Base-by-base conservation (phyloP, 2,329 filamentous ascomycete genomes). In the Tolypocladium capitatum region DNA sequence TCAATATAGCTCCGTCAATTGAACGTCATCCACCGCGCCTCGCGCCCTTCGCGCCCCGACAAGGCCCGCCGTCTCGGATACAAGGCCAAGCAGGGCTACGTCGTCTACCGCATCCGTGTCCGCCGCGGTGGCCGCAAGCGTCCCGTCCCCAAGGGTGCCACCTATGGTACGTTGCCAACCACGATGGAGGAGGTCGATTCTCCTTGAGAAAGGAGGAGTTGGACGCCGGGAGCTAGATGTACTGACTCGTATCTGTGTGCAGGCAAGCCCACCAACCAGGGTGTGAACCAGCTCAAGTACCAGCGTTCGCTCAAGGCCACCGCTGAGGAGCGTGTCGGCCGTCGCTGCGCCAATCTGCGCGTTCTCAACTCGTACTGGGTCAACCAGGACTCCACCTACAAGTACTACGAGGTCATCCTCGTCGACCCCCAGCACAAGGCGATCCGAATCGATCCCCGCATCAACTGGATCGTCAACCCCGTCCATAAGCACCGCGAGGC, bases 11-110 rank as follows among this genome's bases (percentile, higher is more conserved):
- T 94, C 74, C 90, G 91, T 80, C 91, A 97, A 81, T 80, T 97
- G 78, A 94, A 97, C 78, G 90, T 96, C 74, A 92, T 97, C 79
- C 92, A 98, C 84, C 91, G 92, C 72, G 92, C 92, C 69, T 94
- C 89, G 67, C 90, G 91, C 67, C 92, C 92, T 63, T 95, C 90
- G 66, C 92, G 92, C 73, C 92, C 92, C 68, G 94, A 98, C 80
- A 98, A 98, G 87, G 92, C 94, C 70, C 92, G 92, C 76, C 92
- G 94, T 74, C 87, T 98, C 64, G 92, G 92, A 67, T 98, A 98
- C 88, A 98, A 98, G 87, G 92, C 94, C 80, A 98, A 98, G 88
- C 92, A 98, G 80, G 92, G 92, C 74, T 98, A 97, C 81, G 92
- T 98, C 71, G 89, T 98, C 85, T 98, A 98, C 85, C 92, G 92